Percentiles rank a stretch among this genome's conserved stretches.
Conservation (phyloP, 1,284 basidiomycete genomes). For the Naganishia sp. region DNA sequence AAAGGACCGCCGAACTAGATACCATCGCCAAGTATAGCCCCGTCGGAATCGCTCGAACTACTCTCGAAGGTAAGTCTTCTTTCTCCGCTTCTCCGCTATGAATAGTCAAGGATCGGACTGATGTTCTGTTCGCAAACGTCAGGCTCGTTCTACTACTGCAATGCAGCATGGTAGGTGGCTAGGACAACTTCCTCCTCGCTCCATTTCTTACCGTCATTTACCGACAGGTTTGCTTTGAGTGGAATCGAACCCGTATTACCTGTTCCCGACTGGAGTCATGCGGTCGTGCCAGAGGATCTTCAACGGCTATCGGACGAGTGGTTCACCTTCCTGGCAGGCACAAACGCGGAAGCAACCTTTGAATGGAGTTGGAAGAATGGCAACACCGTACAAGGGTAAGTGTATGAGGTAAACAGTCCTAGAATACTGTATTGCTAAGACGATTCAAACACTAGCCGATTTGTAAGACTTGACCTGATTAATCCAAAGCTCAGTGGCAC, state of each 20-base stretch:
- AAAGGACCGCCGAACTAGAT: constrained; percentile 48
- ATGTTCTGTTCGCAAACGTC: too few species aligned
- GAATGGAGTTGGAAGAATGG: constrained; percentile 49
- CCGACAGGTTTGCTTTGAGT: constrained; percentile 18
- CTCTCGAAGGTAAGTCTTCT: constrained; percentile 42
- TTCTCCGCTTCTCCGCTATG: too few species aligned
- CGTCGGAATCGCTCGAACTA: constrained; percentile 48
- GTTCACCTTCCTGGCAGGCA: constrained; percentile 29
- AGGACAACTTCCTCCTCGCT: constrained; percentile 39
- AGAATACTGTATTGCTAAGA: too few species aligned
- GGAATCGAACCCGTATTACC: constrained; percentile 16
- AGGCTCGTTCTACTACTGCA: constrained; percentile 21
- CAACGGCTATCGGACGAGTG: constrained; percentile 19
- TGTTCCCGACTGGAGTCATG: constrained; percentile 24
- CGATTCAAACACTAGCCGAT: constrained; percentile 32
- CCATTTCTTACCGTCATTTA: background rate
- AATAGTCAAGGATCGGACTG: background rate
- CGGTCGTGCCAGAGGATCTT: constrained; percentile 16
- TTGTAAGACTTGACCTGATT: constrained; percentile 43
- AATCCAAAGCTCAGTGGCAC: constrained; percentile 39
- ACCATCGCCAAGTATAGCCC: constrained; percentile 51
- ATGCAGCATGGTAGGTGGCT: constrained; percentile 46
- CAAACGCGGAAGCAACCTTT: constrained; percentile 29
- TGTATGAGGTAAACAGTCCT: constrained; percentile 38
- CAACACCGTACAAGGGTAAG: constrained; percentile 34